Evolutionary conservation across 139 green algal genomes (phyloP).

Genomic region (Mychonastes homosphaera): DNA sequence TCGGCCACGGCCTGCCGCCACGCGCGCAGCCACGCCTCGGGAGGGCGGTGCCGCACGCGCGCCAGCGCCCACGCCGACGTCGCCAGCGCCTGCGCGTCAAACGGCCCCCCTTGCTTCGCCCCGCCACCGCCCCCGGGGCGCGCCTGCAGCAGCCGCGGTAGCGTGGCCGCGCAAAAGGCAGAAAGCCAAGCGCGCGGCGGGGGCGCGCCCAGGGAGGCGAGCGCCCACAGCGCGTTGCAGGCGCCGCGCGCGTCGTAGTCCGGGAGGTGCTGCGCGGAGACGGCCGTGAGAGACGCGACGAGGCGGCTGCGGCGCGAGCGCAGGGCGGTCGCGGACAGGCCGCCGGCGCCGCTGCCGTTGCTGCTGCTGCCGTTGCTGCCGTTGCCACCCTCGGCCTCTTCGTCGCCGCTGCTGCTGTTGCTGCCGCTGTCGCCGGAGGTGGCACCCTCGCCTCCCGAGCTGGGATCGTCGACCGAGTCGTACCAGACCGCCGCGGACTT

Average conservation of each 20-base stretch:
- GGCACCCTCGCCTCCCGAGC: not conserved
- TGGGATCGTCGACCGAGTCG: not conserved
- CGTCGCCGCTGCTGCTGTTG: not conserved
- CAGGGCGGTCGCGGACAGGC: not conserved
- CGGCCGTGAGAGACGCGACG: not conserved
- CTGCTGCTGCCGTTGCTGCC: constrained; percentile 7
- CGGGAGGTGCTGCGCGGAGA: not conserved
- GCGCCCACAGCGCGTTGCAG: constrained; percentile 12
- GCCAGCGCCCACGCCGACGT: constrained; percentile 8
- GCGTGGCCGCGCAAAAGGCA: constrained; percentile 1
- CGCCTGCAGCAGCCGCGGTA: constrained; percentile 3
- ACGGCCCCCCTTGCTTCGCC: too few relatives aligned
- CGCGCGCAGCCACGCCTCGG: constrained; percentile 4
- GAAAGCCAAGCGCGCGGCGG: not conserved
- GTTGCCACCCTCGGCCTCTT: not conserved
- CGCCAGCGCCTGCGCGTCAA: constrained; percentile 18
- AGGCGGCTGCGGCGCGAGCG: constrained; percentile 1
- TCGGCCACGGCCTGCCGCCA: constrained; percentile 11
- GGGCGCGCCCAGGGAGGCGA: not conserved
- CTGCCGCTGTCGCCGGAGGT: constrained; percentile 4
- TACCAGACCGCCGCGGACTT: too few relatives aligned
- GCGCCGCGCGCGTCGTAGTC: constrained; percentile 13
- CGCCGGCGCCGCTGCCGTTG: not conserved
- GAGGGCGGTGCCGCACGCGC: constrained; percentile 5
- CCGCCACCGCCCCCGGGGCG: too few relatives aligned